Evolutionary conservation across 2,329 filamentous ascomycete genomes (phyloP).

Genomic region (Volutella citrinella): DNA sequence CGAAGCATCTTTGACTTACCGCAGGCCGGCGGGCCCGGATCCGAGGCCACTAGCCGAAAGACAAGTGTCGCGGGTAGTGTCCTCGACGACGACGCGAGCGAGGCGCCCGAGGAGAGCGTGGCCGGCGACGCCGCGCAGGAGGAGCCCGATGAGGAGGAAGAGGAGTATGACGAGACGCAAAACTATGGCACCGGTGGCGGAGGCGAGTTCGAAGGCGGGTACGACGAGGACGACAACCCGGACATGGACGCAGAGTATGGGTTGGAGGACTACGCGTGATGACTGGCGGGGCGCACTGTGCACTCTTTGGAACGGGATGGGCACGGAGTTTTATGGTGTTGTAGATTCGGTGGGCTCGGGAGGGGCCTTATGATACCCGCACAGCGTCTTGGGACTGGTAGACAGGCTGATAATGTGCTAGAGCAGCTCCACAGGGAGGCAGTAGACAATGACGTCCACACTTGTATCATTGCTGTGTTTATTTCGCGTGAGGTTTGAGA

Average conservation of each 20-base stretch:
- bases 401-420: too few relatives aligned
- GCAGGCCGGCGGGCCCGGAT: conserved; percentile 44
- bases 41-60: conserved; percentile 47
- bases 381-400: neutral
- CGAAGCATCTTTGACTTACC: conserved; percentile 53
- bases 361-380: neutral
- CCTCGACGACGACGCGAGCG: conserved; percentile 33
- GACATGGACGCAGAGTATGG: conserved; percentile 37
- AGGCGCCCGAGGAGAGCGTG: conserved; percentile 34
- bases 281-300: neutral
- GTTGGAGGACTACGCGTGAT: conserved; percentile 22
- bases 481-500: too few relatives aligned
- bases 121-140: conserved; percentile 30
- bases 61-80: conserved; percentile 37
- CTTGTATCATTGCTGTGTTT: too few relatives aligned
- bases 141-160: conserved; percentile 31
- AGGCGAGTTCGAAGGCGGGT: conserved; percentile 28
- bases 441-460: too few relatives aligned
- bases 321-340: too few relatives aligned
- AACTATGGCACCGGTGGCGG: conserved; percentile 29
- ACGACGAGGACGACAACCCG: conserved; percentile 36
- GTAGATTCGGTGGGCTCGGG: too few relatives aligned
- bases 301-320: too few relatives aligned
- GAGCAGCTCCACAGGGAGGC: too few relatives aligned
- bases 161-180: conserved; percentile 34